Evolutionary conservation across 768 basidiomycete species (phyloP), one percentile per base, ranked within the genome.

Genomic region (Mrakia blollopis): DNA sequence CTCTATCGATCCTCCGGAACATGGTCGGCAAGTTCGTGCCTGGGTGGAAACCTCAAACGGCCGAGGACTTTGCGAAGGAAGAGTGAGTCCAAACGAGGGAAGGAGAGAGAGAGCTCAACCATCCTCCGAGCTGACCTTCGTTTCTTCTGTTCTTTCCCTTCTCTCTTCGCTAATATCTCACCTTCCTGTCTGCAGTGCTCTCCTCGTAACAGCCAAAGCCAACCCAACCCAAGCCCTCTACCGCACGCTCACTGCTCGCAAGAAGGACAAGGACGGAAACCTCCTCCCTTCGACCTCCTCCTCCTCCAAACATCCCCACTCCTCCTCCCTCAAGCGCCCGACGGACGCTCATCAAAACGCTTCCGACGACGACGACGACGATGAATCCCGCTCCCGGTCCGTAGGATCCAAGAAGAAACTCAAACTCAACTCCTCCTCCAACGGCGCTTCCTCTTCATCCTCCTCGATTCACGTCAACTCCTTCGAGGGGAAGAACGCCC

Each of bases 1-100:
- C 76, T 39, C 35, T 77, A n/a, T 35, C 71, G 23, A 41, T 65
- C 70, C 70, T 77, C 30, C n/a, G 76, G 25, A 72, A 72, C 50
- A 70, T 63, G 23, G 35, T 72, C 11, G 76, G 70, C 28, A 44
- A 72, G 62, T 60, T 62, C 44, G 76, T 77, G 18, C 37, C 35
- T n/a, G 76, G 76, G 9, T 77, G 69, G 68, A 54, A 30, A 32
- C 76, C 76, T 23, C 70, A 52, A 32, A 72, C 76, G 28, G 62
- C 16, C 1, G 61, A 72, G 21, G 71, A 77, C 18, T 39, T 52
- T 28, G 74, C 61, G 1, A 47, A 63, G 52, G 39, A 77, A 70
- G 41, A 52, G 76, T 77, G 28, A 52, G 76, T 72, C 28, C 60
- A 5, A 28, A 13, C 68, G 21, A 57, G 18, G 14, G 54, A 28